Evolutionary conservation across 2,329 filamentous ascomycete species (phyloP).

Genomic region (Alternaria incomplexa): DNA sequence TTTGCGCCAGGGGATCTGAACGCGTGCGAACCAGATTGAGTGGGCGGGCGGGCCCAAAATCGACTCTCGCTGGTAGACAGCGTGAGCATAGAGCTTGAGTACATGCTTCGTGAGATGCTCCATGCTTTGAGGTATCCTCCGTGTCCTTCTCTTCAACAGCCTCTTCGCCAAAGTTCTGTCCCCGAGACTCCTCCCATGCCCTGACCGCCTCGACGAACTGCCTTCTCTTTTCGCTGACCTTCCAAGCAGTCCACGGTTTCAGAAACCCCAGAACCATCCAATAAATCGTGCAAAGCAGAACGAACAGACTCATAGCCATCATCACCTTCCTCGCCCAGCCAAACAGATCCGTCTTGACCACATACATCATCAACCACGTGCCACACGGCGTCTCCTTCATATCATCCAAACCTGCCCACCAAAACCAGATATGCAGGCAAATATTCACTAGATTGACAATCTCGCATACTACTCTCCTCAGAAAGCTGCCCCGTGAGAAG

Average conservation of each 20-base stretch:
- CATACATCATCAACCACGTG: slow-evolving; percentile 21
- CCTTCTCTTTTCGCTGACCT: slow-evolving; percentile 3
- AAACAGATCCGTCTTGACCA: slow-evolving; percentile 26
- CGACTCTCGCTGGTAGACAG: neutral
- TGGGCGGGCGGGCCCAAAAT: neutral
- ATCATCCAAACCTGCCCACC: slow-evolving; percentile 25
- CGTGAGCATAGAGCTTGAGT: neutral
- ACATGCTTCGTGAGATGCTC: neutral
- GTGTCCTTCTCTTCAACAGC: neutral
- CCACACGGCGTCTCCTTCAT: slow-evolving; percentile 26
- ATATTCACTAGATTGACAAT: slow-evolving; percentile 8
- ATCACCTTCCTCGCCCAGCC: slow-evolving; percentile 26
- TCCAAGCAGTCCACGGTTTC: slow-evolving; percentile 3
- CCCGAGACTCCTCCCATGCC: neutral
- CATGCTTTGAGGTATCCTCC: neutral
- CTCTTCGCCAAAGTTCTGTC: neutral
- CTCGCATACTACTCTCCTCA: slow-evolving; percentile 3
- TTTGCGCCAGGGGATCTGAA: neutral
- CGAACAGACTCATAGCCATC: slow-evolving; percentile 19
- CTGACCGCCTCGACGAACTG: slow-evolving; percentile 7
- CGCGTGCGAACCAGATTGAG: neutral
- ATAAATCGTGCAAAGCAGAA: slow-evolving; percentile 8
- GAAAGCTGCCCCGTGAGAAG: neutral
- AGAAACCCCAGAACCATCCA: slow-evolving; percentile 6
- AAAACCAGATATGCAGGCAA: slow-evolving; percentile 28